A percentile compares a stretch with the other conserved stretches of the same genome.
Evolutionary conservation across 345 rosid species (phyloP).

Genomic region (Lagerstroemia speciosa): DNA sequence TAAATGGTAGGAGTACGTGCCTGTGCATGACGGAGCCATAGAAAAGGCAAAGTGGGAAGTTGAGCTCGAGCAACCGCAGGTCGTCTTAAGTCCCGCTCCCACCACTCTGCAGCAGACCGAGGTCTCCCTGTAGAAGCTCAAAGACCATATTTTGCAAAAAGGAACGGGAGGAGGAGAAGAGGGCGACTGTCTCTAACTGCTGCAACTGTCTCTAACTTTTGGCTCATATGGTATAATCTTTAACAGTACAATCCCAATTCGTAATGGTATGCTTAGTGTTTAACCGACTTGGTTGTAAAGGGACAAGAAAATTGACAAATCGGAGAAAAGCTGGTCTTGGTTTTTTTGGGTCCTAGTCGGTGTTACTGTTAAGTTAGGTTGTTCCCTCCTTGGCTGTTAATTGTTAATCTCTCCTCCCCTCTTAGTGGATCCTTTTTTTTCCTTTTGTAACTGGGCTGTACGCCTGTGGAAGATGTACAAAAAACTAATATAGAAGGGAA

Average conservation of each 20-base stretch:
- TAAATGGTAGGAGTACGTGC: slow-evolving; percentile 44
- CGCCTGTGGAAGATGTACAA: slow-evolving; percentile 1
- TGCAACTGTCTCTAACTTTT: background rate
- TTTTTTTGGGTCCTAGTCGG: background rate
- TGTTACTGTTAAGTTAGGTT: background rate
- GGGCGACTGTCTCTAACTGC: background rate
- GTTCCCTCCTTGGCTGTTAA: background rate
- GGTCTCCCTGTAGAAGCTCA: slow-evolving; percentile 24
- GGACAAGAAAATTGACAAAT: background rate
- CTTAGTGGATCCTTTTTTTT: background rate
- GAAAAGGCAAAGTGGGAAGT: slow-evolving; percentile 49
- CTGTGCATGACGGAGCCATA: slow-evolving; percentile 40
- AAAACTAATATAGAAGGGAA: slow-evolving; percentile 5
- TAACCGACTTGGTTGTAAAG: slow-evolving; percentile 1
- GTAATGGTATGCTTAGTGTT: background rate
- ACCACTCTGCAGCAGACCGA: slow-evolving; percentile 33
- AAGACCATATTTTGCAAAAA: background rate
- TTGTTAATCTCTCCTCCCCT: background rate
- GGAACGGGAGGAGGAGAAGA: background rate
- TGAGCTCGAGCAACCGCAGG: slow-evolving; percentile 24
- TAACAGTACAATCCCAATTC: background rate
- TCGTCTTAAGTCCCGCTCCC: slow-evolving; percentile 38
- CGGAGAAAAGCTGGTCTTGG: background rate
- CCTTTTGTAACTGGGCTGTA: background rate
- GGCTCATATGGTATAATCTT: background rate